These are phyloP conservation scores for Vanrija pseudolonga DNA, from an alignment of 1,284 basidiomycete genomes.

Conservation along the genomic window DNA sequence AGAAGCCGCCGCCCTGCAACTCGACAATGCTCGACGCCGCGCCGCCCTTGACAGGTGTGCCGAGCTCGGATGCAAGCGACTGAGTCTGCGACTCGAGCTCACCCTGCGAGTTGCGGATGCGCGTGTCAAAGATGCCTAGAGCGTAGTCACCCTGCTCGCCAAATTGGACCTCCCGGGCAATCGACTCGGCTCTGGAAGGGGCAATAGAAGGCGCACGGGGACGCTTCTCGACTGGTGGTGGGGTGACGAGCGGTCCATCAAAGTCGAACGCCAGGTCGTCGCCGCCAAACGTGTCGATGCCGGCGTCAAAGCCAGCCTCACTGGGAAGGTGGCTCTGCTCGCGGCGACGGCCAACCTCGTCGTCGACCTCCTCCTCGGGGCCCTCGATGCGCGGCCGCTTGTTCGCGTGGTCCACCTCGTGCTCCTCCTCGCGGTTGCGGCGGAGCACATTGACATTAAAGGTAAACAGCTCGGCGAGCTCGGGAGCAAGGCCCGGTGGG, in stretches of 20 bases:
- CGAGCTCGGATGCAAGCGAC: not conserved
- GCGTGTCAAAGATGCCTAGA: constrained; percentile 75
- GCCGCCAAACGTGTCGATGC: not conserved
- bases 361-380: constrained; percentile 9
- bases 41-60: constrained; percentile 2
- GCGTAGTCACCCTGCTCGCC: constrained; percentile 57
- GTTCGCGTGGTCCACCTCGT: constrained; percentile 5
- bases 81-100: constrained; percentile 6
- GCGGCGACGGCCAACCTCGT: constrained; percentile 52
- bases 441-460: constrained; percentile 61
- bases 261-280: constrained; percentile 18
- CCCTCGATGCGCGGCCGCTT: constrained; percentile 32
- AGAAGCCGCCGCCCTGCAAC: constrained; percentile 58
- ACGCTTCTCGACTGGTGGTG: not conserved
- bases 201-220: constrained; percentile 30
- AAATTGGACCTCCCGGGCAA: constrained; percentile 52
- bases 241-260: not conserved
- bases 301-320: constrained; percentile 19
- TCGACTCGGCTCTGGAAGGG: constrained; percentile 34
- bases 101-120: constrained; percentile 26
- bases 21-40: not conserved
- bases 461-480: constrained; percentile 76
- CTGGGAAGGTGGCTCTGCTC: constrained; percentile 22
- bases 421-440: constrained; percentile 48
- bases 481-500: constrained; percentile 64